Conservation (phyloP, 345 rosid species). For the Streptanthus diversifolius region DNA sequence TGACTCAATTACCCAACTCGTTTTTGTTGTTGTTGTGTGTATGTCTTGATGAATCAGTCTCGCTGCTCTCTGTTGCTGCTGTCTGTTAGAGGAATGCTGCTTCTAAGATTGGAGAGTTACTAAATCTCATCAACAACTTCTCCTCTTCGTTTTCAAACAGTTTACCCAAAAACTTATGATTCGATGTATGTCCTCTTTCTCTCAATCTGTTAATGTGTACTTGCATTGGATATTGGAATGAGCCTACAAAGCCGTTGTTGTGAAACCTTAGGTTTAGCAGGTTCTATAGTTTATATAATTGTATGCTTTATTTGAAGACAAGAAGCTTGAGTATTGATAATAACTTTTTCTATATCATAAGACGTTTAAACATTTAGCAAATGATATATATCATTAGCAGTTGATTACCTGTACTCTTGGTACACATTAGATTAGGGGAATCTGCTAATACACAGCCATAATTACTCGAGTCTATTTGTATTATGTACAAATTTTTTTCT, state of each 20-base stretch:
- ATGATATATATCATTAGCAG: background rate
- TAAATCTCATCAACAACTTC: background rate
- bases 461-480: background rate
- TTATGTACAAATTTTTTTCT: background rate
- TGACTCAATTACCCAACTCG: background rate
- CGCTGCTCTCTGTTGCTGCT: conserved; percentile 44
- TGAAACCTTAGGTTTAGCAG: background rate
- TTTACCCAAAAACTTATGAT: background rate
- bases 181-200: background rate
- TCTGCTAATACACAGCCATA: background rate
- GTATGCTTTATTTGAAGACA: background rate
- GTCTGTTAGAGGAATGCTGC: conserved; percentile 41
- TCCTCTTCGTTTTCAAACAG: background rate
- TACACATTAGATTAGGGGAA: background rate
- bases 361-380: background rate
- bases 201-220: background rate
- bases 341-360: background rate
- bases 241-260: background rate
- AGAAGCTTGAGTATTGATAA: background rate
- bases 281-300: background rate
- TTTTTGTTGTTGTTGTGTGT: background rate
- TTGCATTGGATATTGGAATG: background rate
- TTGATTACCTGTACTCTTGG: background rate
- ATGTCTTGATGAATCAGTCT: conserved; percentile 21
- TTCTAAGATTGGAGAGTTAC: conserved; percentile 9